Conservation (phyloP, 2,329 filamentous ascomycete genomes). For the Hawksworthiomyces lignivorus region DNA sequence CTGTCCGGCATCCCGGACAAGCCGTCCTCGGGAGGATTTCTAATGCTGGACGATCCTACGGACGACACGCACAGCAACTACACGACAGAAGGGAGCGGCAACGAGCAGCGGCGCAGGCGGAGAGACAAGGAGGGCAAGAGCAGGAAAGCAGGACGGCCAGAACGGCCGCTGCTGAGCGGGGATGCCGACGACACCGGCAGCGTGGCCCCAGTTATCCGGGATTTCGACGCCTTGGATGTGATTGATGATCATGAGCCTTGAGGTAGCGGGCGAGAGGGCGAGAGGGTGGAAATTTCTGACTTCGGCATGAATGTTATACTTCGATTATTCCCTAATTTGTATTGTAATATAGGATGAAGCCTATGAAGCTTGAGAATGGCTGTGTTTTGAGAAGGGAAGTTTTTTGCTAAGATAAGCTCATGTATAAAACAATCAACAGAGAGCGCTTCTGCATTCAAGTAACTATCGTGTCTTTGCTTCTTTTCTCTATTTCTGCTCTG, state of each 20-base stretch:
- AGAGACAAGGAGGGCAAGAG: conserved; percentile 9
- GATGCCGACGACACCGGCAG: conserved; percentile 16
- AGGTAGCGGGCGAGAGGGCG: no score
- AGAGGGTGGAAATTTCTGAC: no score
- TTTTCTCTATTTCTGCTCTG: no score
- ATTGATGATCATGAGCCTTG: conserved; percentile 24
- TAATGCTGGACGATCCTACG: conserved; percentile 19
- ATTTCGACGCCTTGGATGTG: conserved; percentile 30
- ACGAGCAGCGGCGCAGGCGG: conserved; percentile 12
- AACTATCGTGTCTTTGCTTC: no score
- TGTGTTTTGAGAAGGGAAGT: no score
- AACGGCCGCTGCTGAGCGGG: conserved; percentile 15
- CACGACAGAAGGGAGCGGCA: conserved; percentile 17
- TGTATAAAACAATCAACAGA: no score
- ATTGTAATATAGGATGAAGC: no score
- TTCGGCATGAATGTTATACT: no score
- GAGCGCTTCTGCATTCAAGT: no score
- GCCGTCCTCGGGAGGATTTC: conserved; percentile 15
- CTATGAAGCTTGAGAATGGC: no score
- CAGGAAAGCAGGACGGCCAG: conserved; percentile 1
- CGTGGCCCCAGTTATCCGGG: conserved; percentile 25
- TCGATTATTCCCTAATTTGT: no score
- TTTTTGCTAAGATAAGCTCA: no score
- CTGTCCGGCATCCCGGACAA: conserved; percentile 12
- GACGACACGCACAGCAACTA: conserved; percentile 20